Evolutionary conservation across 2,329 filamentous ascomycete species (phyloP).

Genomic region (Juglanconis oblonga): DNA sequence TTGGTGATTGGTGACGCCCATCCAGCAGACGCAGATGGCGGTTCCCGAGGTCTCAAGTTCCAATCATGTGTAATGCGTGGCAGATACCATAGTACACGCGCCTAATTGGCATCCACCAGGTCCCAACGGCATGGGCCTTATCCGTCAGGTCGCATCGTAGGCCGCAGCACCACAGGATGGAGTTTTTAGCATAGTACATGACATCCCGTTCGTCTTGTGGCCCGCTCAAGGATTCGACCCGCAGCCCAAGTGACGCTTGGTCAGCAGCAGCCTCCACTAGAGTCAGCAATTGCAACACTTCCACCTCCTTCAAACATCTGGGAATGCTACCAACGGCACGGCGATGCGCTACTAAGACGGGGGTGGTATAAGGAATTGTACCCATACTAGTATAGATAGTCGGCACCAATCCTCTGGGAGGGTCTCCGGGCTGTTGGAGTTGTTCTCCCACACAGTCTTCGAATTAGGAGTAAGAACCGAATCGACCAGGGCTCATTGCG

Average conservation of each 20-base stretch:
- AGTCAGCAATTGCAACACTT: not conserved
- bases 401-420: too few species aligned
- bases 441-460: too few species aligned
- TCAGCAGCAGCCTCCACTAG: not conserved
- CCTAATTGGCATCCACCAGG: conserved; percentile 3
- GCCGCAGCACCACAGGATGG: conserved; percentile 14
- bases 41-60: not conserved
- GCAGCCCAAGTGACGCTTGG: not conserved
- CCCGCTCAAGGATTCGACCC: not conserved
- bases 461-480: too few species aligned
- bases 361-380: not conserved
- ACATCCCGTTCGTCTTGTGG: not conserved
- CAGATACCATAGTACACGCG: not conserved
- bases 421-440: too few species aligned
- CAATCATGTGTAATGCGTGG: conserved; percentile 3
- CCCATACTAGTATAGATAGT: not conserved
- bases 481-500: not conserved
- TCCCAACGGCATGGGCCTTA: conserved; percentile 16
- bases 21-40: conserved; percentile 2
- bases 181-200: not conserved
- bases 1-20: conserved; percentile 8
- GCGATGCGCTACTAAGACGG: not conserved
- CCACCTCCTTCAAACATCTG: not conserved
- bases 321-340: not conserved
- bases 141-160: conserved; percentile 15